Base-by-base conservation (phyloP, 2,329 filamentous ascomycete genomes). In the Claviceps capensis region DNA sequence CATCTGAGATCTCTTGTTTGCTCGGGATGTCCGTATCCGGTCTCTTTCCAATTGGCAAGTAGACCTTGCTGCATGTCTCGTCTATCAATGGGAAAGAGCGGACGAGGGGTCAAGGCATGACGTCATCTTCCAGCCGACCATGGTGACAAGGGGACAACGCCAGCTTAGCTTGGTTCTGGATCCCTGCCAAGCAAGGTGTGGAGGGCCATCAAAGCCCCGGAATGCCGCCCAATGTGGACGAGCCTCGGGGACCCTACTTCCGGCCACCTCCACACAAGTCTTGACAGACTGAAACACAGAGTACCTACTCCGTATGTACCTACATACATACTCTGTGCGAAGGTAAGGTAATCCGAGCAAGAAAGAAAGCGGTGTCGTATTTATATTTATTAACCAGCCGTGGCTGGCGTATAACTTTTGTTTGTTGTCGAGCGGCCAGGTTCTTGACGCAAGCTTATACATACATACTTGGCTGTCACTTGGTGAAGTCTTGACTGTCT, bases 241-340 rank as follows among this genome's bases (percentile, higher is more conserved):
- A 23, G 23, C 5, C 23, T 23, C 30, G n/a, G 43, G 49, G 48
- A 53, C 52, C 52, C 52, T 53, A 53, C 52, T 53, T 53, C 49
- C 52, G 52, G 52, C 52, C 52, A 53, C 52, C 52, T 41, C 45
- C 45, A 26, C 41, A 43, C 22, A 23, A 11, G 30, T 22, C 17
- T 17, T 43, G 17, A 22, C 17, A 14, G 17, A 14, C 19, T 43
- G 41, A 43, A 43, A 43, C 41, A 43, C 14, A 22, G 40, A 34
- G 30, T 34, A 30, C 26, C 7, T 30, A 30, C 8, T 1, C 22
- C 3, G 6, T 26, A 30, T 6, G 23, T 26, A 26, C 23, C 5
- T 26, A 26, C 1, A 6, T 26, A 26, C 26, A 5, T 26, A 3
- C 30, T 34, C 9, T 34, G 30, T 34, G 9, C 30, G 16, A 17